A percentile compares a stretch with the other conserved stretches of the same genome.
Evolutionary conservation across 306 rosid genomes (phyloP).

Genomic region (Dalbergia cochinchinensis): DNA sequence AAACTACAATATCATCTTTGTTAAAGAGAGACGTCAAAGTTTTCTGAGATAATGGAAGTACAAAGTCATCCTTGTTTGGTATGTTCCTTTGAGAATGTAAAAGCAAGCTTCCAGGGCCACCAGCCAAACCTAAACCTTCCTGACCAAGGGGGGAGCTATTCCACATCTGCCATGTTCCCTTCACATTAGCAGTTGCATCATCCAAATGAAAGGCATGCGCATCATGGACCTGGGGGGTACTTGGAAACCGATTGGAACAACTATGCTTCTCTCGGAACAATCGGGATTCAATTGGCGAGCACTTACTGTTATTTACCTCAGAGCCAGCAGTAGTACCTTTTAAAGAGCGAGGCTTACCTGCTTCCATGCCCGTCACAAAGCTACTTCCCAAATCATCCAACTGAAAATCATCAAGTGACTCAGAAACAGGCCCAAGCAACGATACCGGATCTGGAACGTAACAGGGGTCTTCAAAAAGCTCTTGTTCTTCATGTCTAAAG

Average conservation of each 20-base stretch:
- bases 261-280: conserved; percentile 83
- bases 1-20: conserved; percentile 70
- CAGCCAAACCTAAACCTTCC: conserved; percentile 86
- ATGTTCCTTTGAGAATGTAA: conserved; percentile 67
- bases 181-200: conserved; percentile 64
- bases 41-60: conserved; percentile 78
- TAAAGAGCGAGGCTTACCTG: conserved; percentile 63
- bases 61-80: conserved; percentile 71
- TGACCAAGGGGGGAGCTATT: conserved; percentile 85
- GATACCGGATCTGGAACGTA: conserved; percentile 88
- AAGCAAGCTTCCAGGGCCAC: conserved; percentile 89
- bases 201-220: conserved; percentile 55
- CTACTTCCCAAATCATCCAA: conserved; percentile 78
- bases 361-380: conserved; percentile 63
- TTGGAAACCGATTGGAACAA: conserved; percentile 62
- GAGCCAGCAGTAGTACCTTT: conserved; percentile 65
- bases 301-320: conserved; percentile 69
- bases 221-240: conserved; percentile 59
- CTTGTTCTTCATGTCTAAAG: conserved; percentile 76
- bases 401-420: conserved; percentile 93
- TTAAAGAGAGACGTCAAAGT: conserved; percentile 76
- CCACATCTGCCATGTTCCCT: conserved; percentile 99
- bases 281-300: conserved; percentile 93
- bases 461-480: conserved; percentile 96
- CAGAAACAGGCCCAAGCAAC: conserved; percentile 95